Evolutionary conservation across 169 alveolate genomes (phyloP).

Genomic region (Cystoisospora suis): DNA sequence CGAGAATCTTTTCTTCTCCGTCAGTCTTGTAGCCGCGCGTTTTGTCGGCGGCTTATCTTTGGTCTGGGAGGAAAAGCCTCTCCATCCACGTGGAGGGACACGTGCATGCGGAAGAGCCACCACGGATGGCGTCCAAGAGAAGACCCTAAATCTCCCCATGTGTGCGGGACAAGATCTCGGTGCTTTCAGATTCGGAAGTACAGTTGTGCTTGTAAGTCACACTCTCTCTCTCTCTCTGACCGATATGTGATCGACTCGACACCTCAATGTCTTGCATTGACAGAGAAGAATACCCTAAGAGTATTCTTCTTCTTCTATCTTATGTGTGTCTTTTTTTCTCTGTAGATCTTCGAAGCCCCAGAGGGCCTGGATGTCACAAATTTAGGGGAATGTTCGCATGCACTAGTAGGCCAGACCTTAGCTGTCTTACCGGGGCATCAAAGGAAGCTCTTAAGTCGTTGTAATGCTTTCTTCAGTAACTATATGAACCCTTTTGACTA

Average conservation of each 20-base stretch:
- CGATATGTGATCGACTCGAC: neutral
- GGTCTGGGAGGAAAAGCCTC: neutral
- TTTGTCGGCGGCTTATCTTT: constrained; percentile 53
- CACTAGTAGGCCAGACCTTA: neutral
- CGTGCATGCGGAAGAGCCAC: constrained; percentile 18
- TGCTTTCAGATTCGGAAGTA: constrained; percentile 50
- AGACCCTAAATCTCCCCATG: constrained; percentile 1
- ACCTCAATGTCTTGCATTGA: neutral
- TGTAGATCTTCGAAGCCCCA: constrained; percentile 48
- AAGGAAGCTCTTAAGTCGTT: neutral
- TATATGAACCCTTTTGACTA: neutral
- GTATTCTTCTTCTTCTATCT: neutral
- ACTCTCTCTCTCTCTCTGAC: neutral
- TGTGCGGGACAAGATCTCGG: constrained; percentile 61
- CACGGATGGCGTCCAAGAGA: neutral
- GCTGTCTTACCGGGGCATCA: neutral
- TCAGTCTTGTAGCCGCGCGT: constrained; percentile 55
- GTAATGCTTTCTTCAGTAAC: neutral
- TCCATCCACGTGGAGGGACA: neutral
- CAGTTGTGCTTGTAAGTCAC: constrained; percentile 40
- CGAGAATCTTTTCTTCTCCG: constrained; percentile 29
- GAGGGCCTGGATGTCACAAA: neutral
- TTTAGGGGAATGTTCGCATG: neutral
- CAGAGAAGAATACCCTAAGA: neutral
- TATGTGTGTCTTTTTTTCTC: neutral